These are phyloP conservation scores for Cordyceps farinosa DNA, from an alignment of 2,329 filamentous ascomycete species.

Conservation along the genomic window DNA sequence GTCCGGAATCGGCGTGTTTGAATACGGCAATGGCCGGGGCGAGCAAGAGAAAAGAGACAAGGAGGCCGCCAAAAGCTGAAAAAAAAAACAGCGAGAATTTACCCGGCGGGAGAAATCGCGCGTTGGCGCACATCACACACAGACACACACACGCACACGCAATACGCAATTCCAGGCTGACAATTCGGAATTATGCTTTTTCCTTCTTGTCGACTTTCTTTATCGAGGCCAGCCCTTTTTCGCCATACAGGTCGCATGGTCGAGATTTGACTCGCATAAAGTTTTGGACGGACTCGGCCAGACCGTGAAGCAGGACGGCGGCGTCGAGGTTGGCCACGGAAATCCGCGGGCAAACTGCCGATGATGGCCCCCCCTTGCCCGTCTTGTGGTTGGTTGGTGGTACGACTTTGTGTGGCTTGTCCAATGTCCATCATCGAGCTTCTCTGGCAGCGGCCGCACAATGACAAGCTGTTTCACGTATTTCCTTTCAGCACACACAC, in stretches of 20 bases:
- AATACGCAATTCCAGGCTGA: background rate
- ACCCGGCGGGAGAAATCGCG: slow-evolving; percentile 9
- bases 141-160: background rate
- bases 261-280: background rate
- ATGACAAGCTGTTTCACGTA: background rate
- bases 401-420: no score
- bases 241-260: background rate
- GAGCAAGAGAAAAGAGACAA: background rate
- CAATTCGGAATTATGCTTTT: background rate
- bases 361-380: background rate
- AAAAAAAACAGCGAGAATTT: background rate
- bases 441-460: background rate
- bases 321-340: background rate
- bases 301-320: background rate
- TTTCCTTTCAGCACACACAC: background rate
- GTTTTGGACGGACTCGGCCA: background rate
- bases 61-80: slow-evolving; percentile 14
- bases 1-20: slow-evolving; percentile 11
- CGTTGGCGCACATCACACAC: background rate
- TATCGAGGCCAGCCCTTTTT: background rate
- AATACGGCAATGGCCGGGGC: slow-evolving; percentile 1
- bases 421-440: background rate
- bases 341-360: background rate
- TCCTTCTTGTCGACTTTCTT: background rate
- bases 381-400: no score